These are phyloP conservation scores for Neoarthrinium moseri DNA, from an alignment of 2,329 filamentous ascomycete species.

Conservation along the genomic window DNA sequence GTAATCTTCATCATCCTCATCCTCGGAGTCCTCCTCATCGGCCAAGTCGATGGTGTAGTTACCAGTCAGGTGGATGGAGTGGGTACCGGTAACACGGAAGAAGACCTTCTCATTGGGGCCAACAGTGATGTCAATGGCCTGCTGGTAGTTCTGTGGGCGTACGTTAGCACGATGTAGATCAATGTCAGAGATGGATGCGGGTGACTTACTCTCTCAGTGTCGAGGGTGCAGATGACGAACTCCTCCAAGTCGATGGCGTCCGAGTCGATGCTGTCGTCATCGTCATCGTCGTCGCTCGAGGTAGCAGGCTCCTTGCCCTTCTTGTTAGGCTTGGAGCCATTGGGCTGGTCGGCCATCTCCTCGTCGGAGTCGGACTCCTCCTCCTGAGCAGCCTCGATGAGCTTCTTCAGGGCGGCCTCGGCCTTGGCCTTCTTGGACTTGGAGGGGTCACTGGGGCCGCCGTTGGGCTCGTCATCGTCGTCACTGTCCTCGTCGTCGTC, in stretches of 20 bases:
- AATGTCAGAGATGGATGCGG: not conserved
- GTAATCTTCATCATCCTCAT: conserved; percentile 67
- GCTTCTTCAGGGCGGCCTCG: conserved; percentile 73
- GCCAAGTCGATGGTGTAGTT: conserved; percentile 84
- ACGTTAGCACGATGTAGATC: not conserved
- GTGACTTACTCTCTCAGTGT: conserved; percentile 77
- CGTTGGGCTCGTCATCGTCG: conserved; percentile 67
- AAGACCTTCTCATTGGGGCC: conserved; percentile 85
- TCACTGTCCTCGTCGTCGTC: conserved; percentile 53
- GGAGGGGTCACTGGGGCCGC: conserved; percentile 85
- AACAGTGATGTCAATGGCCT: conserved; percentile 90
- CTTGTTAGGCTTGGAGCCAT: conserved; percentile 59
- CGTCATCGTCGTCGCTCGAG: conserved; percentile 39
- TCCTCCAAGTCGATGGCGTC: conserved; percentile 74
- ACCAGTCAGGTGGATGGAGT: conserved; percentile 88
- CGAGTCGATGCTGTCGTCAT: conserved; percentile 53
- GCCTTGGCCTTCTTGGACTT: conserved; percentile 87
- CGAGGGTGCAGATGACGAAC: conserved; percentile 92
- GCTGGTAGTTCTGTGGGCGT: conserved; percentile 77
- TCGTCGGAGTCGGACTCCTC: conserved; percentile 65
- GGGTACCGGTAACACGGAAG: conserved; percentile 88
- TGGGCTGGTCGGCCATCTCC: conserved; percentile 63
- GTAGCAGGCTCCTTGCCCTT: conserved; percentile 72
- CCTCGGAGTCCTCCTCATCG: conserved; percentile 61
- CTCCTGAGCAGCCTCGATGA: conserved; percentile 65